Base-by-base conservation (phyloP, 2,329 filamentous ascomycete genomes). In the Scopulariopsis brevicaulis region DNA sequence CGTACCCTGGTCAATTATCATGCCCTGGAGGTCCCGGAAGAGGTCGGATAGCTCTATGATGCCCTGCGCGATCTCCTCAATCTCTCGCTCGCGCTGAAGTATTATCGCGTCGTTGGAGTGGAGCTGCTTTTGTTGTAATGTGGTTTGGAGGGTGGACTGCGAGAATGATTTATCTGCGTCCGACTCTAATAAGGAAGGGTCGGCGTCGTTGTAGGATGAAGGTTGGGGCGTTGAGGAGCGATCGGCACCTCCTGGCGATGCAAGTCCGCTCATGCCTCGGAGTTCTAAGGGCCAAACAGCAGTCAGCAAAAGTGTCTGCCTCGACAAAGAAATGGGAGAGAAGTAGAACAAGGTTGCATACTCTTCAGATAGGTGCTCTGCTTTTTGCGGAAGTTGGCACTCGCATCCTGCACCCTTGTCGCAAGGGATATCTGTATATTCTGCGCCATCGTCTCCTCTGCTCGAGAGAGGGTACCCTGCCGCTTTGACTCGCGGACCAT, bases 11-110 rank as follows among this genome's bases (percentile, higher is more conserved):
- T 94, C 89, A 63, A 96, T 92, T 64, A 95, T 90, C 92, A 99
- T 97, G 54, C 80, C 86, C 72, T 99, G 94, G 34, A 99, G 77
- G 66, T 99, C 94, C 61, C 95, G 90, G 76, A 99, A 99, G 55
- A 99, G 90, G 69, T 96, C 94, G 4, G 93, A 90, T 8, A 99
- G 77, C 69, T 97, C 93, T 66, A 99, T 97, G 71, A 99, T 97
- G 59, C 94, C 93, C 69, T 96, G 92, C 2, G 94, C 94, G 62
- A 99, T 99, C 65, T 96, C 92, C 68, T 96, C 95, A 66, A 99
- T 99, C 71, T 97, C 94, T 48, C 89, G 86, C 73, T 99, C 94
- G 62, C 94, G 89, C 70, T 97, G 94, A 61, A 86, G 83, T 64
- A 99, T 97, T 43, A 84, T 84, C 2, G 85, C 79, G 68, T 97